Evolutionary conservation across 495 filamentous ascomycete species (phyloP), one percentile per base, ranked within the genome.

Genomic region (Acidiella bohemica): DNA sequence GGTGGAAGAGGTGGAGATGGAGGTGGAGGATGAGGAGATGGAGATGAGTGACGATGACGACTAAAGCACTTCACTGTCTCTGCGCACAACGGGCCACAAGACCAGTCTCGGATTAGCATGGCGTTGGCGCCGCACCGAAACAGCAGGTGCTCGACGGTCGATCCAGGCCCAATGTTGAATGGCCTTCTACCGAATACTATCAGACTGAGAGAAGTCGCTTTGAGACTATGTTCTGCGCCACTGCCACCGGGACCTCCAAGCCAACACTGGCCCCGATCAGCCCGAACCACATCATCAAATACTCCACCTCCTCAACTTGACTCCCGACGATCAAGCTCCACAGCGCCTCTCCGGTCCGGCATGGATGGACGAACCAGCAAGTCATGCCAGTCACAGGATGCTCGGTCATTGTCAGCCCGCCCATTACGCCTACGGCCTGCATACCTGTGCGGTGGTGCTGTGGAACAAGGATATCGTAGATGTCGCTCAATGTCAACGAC

Each of bases 281-380:
- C 22, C 83, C 82, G 34, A 90, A 61, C 84, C 84, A 93, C 27
- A 81, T 62, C 60, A 78, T 70, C 51, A 93, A 68, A 64, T 90
- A 93, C 37, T 70, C 64, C 53, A 73, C 64, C 23, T 73, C 68
- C 28, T 64, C 63, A 46, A 71, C 66, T 36, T 67, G 57, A 48
- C 71, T 67, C 14, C 52, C 58, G 25, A 60, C 65, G 42, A 59
- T 54, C 39, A 72, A 53, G 30, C 57, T 53, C 41, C 53, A 54
- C 73, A 93, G 79, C 34, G 78, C 80, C 46, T 84, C 79, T 40
- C 76, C 77, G n/a, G 84, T 78, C 55, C 81, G 72, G 65, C 84
- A 93, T 17, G 84, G 84, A 60, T 93, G 84, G 50, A 90, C 64
- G 62, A 85, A 90, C 54, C 81, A 86, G 34, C 72, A 66, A 32